Conservation (phyloP, 306 rosid genomes). For the Hippophae gyantsensis region DNA sequence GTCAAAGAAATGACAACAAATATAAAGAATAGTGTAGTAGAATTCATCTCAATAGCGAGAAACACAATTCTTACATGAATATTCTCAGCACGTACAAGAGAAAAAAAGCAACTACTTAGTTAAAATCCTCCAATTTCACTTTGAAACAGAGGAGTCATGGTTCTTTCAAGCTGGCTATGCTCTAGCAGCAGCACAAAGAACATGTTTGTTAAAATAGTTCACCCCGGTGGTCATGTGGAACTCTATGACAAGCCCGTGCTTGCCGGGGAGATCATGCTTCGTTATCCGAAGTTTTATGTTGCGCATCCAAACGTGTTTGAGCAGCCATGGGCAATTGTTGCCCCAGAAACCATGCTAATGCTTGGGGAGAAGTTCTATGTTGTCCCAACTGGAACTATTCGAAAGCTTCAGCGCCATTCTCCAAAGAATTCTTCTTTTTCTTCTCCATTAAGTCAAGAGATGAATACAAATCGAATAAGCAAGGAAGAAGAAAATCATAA, state of each 20-base stretch:
- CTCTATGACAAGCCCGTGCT: constrained; percentile 48
- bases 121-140: background rate
- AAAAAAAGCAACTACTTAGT: background rate
- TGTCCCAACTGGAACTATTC: constrained; percentile 42
- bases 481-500: constrained; percentile 22
- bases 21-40: background rate
- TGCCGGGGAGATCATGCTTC: constrained; percentile 46
- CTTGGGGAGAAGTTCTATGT: constrained; percentile 56
- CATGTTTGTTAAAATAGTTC: constrained; percentile 41
- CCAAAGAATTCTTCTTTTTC: constrained; percentile 31
- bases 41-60: background rate
- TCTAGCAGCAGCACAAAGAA: constrained; percentile 26
- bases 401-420: constrained; percentile 48
- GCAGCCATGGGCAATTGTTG: constrained; percentile 67
- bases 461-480: constrained; percentile 12
- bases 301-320: constrained; percentile 47
- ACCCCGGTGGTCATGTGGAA: constrained; percentile 53
- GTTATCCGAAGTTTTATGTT: constrained; percentile 41
- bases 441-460: constrained; percentile 7
- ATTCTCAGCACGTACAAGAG: constrained; percentile 10
- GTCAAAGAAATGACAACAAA: too few species aligned
- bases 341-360: constrained; percentile 47
- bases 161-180: constrained; percentile 39
- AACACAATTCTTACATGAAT: background rate
- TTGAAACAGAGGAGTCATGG: constrained; percentile 15